Evolutionary conservation across 2,329 filamentous ascomycete genomes (phyloP).

Genomic region (Moelleriella libera): DNA sequence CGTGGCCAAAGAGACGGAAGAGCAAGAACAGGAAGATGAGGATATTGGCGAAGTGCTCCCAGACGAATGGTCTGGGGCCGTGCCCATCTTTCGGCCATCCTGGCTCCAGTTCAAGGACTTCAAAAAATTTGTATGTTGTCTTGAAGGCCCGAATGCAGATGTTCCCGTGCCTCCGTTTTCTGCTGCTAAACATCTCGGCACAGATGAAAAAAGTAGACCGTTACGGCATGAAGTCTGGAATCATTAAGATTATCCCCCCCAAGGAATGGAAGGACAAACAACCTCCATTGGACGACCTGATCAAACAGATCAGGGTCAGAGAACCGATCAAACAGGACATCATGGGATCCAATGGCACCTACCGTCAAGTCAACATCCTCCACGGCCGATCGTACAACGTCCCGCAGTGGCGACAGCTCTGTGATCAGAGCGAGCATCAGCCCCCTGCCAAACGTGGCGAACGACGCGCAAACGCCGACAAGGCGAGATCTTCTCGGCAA

Average conservation of each 20-base stretch:
- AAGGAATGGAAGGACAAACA: slow-evolving; percentile 81
- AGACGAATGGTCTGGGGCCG: slow-evolving; percentile 79
- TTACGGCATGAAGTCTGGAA: slow-evolving; percentile 95
- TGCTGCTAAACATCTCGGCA: slow-evolving; percentile 12
- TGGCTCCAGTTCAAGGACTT: slow-evolving; percentile 95
- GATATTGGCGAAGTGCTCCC: slow-evolving; percentile 70
- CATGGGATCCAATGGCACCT: slow-evolving; percentile 86
- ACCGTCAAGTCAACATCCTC: slow-evolving; percentile 93
- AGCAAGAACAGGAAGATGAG: slow-evolving; percentile 40
- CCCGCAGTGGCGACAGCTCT: slow-evolving; percentile 87
- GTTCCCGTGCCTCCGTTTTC: neutral
- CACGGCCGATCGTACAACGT: slow-evolving; percentile 94
- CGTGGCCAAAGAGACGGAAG: slow-evolving; percentile 4
- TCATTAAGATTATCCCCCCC: slow-evolving; percentile 90
- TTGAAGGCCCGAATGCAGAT: neutral
- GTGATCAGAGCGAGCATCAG: slow-evolving; percentile 90
- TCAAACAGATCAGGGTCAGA: slow-evolving; percentile 86
- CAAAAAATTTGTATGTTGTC: slow-evolving; percentile 60
- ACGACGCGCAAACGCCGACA: slow-evolving; percentile 49
- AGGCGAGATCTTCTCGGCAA: slow-evolving; percentile 28
- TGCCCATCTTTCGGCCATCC: slow-evolving; percentile 89
- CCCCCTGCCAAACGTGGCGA: slow-evolving; percentile 84
- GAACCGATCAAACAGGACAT: slow-evolving; percentile 98
- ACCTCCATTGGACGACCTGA: slow-evolving; percentile 64
- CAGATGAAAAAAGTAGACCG: slow-evolving; percentile 72